A percentile compares a stretch with the other conserved stretches of the same genome.
phyloP scores from a whole-genome alignment of 495 filamentous ascomycete species.

The Beverwykella pulmonaria region DNA sequence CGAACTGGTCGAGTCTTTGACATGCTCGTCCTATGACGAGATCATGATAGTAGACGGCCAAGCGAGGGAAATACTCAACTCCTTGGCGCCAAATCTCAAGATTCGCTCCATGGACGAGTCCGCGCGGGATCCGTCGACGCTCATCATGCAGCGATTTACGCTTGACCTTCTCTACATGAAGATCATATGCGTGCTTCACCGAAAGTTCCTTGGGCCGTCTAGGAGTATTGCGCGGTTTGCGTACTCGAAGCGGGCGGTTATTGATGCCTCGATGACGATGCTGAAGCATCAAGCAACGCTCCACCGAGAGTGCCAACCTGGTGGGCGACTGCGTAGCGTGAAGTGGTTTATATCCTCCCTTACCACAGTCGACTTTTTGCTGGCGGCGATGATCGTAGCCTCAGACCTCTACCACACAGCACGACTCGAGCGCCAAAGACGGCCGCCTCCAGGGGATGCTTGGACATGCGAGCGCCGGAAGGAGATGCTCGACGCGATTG shows the following conservation, averaged over 20 bases:
- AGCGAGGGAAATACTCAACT: conserved; percentile 67
- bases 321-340: conserved; percentile 69
- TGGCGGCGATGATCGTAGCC: conserved; percentile 86
- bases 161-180: conserved; percentile 84
- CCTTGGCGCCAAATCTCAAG: conserved; percentile 69
- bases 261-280: conserved; percentile 76
- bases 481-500: conserved; percentile 74
- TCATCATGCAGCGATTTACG: conserved; percentile 81
- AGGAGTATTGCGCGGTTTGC: conserved; percentile 73
- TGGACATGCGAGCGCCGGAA: conserved; percentile 72
- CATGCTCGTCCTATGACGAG: conserved; percentile 69
- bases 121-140: conserved; percentile 70
- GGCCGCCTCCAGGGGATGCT: conserved; percentile 48
- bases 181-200: conserved; percentile 78
- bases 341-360: conserved; percentile 78
- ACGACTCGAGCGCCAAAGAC: conserved; percentile 43
- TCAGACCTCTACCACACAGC: conserved; percentile 67
- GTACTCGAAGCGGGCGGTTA: conserved; percentile 78
- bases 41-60: conserved; percentile 73
- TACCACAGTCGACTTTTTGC: conserved; percentile 78
- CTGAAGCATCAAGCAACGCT: conserved; percentile 76
- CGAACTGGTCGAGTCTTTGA: conserved; percentile 54
- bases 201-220: conserved; percentile 74
- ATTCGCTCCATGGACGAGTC: conserved; percentile 70
- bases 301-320: conserved; percentile 71